Evolutionary conservation across 129 eudicot species (phyloP), one percentile per base, ranked within the genome.

Genomic region (Apium graveolens): DNA sequence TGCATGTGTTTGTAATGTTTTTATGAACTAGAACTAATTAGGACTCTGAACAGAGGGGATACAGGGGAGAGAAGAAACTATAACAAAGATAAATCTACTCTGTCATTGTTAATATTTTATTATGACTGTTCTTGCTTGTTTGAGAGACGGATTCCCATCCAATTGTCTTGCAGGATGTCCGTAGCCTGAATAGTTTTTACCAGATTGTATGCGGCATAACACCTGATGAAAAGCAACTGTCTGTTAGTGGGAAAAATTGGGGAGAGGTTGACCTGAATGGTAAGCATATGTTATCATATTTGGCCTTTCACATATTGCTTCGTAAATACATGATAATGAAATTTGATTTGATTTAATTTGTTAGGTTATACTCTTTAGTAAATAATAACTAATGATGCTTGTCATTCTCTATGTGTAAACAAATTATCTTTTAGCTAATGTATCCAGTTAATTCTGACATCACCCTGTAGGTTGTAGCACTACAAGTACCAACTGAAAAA

Each of bases 251-350:
- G 46, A 91, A 95, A 75, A 95, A 95, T 69, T 90, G 92, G 93
- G 98, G 98, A 55, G 98, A 95, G 78, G 90, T 95, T 44, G 97
- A 95, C 75, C 80, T 95, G 71, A 90, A 90, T 86, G 98, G 98
- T 95, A 75, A 70, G 91, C 80, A 21, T 39, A 43, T 46, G 48
- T 70, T 73, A 70, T n/a, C 53, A 14, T 11, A 34, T 39, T 17
- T 82, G 9, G 49, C 57, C 46, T n/a, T 27, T 37, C 35, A 41
- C 38, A 32, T 66, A 31, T 78, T 73, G 26, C 72, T 49, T 46
- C 5, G 79, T 74, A 60, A 3, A 7, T 24, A 55, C 24, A 7
- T n/a, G 65, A 24, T 21, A 69, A 37, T 32, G 18, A 20, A 32
- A 0, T 65, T 29, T 12, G 41, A 32, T 5, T 1, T 31, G 8